phyloP scores from a whole-genome alignment of 495 filamentous ascomycete species.

The Entonaema liquescens region DNA sequence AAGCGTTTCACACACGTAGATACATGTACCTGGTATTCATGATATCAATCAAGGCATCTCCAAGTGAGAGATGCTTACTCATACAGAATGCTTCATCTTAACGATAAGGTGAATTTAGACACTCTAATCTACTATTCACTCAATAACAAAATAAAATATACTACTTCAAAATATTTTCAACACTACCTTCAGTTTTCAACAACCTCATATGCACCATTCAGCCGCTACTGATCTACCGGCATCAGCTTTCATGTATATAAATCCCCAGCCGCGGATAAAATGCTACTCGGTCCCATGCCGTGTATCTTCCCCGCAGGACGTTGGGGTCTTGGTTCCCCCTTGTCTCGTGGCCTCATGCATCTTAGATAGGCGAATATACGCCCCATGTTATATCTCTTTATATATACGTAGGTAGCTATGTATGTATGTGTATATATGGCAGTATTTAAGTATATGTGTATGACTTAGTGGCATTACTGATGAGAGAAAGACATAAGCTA shows the following conservation, averaged over 20 bases:
- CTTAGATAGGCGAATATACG: constrained; percentile 9
- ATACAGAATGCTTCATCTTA: not conserved
- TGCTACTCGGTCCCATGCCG: constrained; percentile 3
- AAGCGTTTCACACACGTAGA: not conserved
- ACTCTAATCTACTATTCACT: not conserved
- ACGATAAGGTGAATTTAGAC: not conserved
- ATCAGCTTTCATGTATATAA: not conserved
- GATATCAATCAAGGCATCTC: not conserved
- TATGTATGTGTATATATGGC: not conserved
- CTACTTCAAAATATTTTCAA: not conserved
- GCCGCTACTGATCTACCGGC: constrained; percentile 23
- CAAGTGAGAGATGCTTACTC: not conserved
- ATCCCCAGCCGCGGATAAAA: constrained; percentile 30
- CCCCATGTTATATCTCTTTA: not conserved
- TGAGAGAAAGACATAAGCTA: not conserved
- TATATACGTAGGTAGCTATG: not conserved
- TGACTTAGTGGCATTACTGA: no score
- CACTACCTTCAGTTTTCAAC: not conserved
- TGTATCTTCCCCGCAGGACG: constrained; percentile 25
- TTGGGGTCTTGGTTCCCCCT: not conserved
- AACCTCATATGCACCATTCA: not conserved
- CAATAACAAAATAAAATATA: not conserved
- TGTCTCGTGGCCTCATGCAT: not conserved
- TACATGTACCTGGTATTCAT: not conserved
- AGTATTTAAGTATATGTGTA: not conserved